These are phyloP conservation scores for Termitomyces titanicus DNA, from an alignment of 768 basidiomycete genomes.

Conservation along the genomic window DNA sequence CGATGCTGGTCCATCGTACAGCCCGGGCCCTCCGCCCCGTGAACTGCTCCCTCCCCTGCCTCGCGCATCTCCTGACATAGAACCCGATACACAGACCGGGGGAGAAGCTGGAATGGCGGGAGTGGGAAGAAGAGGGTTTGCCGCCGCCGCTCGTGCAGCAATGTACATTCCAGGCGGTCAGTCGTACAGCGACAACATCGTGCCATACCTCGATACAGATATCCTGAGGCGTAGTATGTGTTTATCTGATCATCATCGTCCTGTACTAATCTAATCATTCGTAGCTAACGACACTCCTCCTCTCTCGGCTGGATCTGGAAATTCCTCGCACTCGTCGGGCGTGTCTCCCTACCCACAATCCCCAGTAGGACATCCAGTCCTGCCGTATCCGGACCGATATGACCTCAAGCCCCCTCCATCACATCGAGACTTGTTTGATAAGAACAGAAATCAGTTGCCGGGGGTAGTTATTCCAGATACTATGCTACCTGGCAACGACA, in stretches of 20 bases:
- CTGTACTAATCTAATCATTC: neutral
- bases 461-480: conserved; percentile 17
- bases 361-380: conserved; percentile 19
- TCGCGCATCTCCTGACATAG: conserved; percentile 13
- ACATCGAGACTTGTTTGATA: conserved; percentile 45
- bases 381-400: conserved; percentile 16
- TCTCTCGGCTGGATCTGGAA: conserved; percentile 43
- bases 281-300: conserved; percentile 39
- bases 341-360: conserved; percentile 37
- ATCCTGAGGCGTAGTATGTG: conserved; percentile 38
- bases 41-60: neutral
- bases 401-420: neutral
- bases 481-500: conserved; percentile 6
- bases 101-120: conserved; percentile 89
- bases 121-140: conserved; percentile 82
- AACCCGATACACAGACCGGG: conserved; percentile 62
- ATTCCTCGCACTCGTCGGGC: conserved; percentile 41
- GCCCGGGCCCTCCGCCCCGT: neutral
- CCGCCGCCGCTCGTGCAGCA: conserved; percentile 61
- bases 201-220: conserved; percentile 46
- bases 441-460: conserved; percentile 41
- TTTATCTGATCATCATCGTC: neutral
- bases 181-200: conserved; percentile 30
- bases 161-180: too few species aligned
- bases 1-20: conserved; percentile 6